Base-by-base conservation (phyloP, 805 yeast species). In the Ascoidea asiatica region DNA sequence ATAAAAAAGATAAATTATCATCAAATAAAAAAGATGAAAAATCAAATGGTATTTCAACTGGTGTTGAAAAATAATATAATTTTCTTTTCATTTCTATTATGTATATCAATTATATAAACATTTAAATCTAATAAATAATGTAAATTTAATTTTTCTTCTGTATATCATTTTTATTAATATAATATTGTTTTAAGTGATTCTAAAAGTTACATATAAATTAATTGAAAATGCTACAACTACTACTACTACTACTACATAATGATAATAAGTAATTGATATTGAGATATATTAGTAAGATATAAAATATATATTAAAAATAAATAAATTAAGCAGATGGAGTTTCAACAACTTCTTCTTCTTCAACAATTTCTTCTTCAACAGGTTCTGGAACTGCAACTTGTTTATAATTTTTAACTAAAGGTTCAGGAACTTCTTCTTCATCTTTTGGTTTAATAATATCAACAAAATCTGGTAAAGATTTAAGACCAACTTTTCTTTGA, bases 391-490 rank as follows among this genome's bases (percentile, higher is more conserved):
- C 54, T 48, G 64, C 66, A 60, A 64, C 70, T 50, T 57, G 55
- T 51, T 57, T 62, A 86, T 84, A 81, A 67, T 77, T 77, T 68
- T 77, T 81, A 66, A 85, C 95, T 57, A 77, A 68, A 66, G 95
- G 95, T 64, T 80, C 87, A 58, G 77, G 73, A 61, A 82, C 70
- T 54, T 67, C 72, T 67, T 79, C 86, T 65, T 89, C 96, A 64
- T 88, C 96, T 83, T 89, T 89, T 72, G 95, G 95, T 69, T 86
- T 95, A 61, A 77, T 68, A 64, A 89, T 82, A 70, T 78, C 76
- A 69, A 89, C 96, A 70, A 81, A 87, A 72, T 89, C 97, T 68
- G 97, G 97, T 67, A 89, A 78, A 49, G 95, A 76, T 68, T 66
- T 86, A 75, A 95, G 95, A 73, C 95, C 95, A 58, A 61, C 60